Evolutionary conservation across 2,329 filamentous ascomycete genomes (phyloP).

Genomic region (Cordyceps cicadae): DNA sequence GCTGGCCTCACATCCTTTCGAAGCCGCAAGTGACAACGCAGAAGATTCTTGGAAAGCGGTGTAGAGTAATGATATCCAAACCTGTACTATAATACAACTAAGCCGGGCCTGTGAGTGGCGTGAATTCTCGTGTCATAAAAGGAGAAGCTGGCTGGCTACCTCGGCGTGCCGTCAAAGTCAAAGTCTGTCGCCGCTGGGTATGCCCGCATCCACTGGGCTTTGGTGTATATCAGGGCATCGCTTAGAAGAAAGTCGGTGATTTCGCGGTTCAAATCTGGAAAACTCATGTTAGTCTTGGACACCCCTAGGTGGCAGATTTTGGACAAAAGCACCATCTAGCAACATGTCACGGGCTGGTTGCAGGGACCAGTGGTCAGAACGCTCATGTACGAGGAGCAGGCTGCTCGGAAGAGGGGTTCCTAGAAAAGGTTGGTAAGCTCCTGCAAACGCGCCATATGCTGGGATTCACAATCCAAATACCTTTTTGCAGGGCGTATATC

Average conservation of each 20-base stretch:
- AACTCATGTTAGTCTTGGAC: neutral
- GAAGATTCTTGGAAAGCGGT: neutral
- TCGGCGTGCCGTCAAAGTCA: neutral
- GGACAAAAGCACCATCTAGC: conserved; percentile 4
- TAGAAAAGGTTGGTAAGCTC: neutral
- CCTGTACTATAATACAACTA: neutral
- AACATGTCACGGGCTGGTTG: conserved; percentile 15
- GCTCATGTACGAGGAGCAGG: conserved; percentile 18
- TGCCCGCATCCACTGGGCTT: conserved; percentile 13
- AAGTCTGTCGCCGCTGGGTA: neutral
- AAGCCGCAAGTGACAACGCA: neutral
- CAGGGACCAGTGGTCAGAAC: conserved; percentile 17
- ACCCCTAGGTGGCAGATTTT: neutral
- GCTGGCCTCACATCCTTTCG: conserved; percentile 8
- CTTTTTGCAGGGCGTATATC: conserved; percentile 14
- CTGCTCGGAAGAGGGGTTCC: conserved; percentile 16
- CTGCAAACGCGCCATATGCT: neutral
- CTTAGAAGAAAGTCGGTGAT: conserved; percentile 11
- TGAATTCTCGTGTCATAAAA: neutral
- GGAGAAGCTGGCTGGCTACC: neutral
- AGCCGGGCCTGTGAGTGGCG: too few relatives aligned
- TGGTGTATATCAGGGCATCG: conserved; percentile 3
- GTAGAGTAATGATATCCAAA: neutral
- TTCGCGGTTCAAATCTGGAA: conserved; percentile 12
- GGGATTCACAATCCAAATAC: neutral